A percentile compares a stretch with the other conserved stretches of the same genome.
These are phyloP conservation scores for Tremella fuciformis DNA, from an alignment of 768 basidiomycete genomes.

Conservation along the genomic window DNA sequence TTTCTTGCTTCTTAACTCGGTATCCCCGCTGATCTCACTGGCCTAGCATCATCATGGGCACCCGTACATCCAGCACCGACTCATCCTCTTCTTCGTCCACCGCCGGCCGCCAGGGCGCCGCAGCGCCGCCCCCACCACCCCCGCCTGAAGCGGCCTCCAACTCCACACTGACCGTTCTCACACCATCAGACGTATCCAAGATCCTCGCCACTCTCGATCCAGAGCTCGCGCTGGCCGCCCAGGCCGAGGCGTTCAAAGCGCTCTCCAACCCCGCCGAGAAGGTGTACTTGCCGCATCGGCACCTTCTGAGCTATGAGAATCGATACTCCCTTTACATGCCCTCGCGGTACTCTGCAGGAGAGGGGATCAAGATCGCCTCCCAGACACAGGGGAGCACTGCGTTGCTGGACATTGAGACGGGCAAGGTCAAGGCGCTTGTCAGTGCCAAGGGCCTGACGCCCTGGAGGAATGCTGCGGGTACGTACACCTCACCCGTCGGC, in stretches of 20 bases:
- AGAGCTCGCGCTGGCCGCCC: slow-evolving; percentile 56
- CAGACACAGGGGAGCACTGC: slow-evolving; percentile 67
- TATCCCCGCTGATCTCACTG: too few species aligned
- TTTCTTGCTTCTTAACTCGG: too few species aligned
- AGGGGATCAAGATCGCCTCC: slow-evolving; percentile 72
- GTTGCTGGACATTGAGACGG: slow-evolving; percentile 68
- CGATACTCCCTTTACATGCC: slow-evolving; percentile 82
- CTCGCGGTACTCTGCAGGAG: slow-evolving; percentile 59
- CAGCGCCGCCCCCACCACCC: neutral
- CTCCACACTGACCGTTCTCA: slow-evolving; percentile 56
- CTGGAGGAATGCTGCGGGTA: slow-evolving; percentile 76
- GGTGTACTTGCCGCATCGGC: slow-evolving; percentile 61
- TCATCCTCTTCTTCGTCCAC: too few species aligned
- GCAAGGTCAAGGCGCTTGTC: slow-evolving; percentile 68
- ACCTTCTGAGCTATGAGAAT: slow-evolving; percentile 57
- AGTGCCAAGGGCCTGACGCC: slow-evolving; percentile 78
- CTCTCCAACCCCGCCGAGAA: slow-evolving; percentile 40
- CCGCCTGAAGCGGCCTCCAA: neutral
- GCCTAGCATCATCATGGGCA: too few species aligned
- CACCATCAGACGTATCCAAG: slow-evolving; percentile 60
- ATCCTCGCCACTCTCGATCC: slow-evolving; percentile 57
- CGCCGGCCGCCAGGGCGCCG: too few species aligned
- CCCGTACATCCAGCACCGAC: too few species aligned
- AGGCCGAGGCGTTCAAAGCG: slow-evolving; percentile 63
- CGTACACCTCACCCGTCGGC: slow-evolving; percentile 19